Evolutionary conservation across 352 stramenopile genomes (phyloP).

Genomic region (Hyaloperonospora brassicae): DNA sequence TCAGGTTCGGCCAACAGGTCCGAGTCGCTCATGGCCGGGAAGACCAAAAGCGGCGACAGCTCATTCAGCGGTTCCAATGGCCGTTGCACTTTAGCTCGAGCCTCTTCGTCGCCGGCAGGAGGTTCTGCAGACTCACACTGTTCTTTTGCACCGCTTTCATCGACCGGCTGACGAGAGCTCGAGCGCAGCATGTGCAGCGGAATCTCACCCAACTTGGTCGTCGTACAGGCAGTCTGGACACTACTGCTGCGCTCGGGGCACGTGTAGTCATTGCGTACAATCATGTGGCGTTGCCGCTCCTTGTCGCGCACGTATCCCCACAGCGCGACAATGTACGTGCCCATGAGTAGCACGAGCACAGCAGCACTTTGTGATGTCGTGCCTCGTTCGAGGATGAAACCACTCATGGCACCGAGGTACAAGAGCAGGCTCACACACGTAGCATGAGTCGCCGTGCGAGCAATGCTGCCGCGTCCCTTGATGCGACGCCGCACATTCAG

Average conservation of each 20-base stretch:
- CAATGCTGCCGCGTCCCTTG: constrained; percentile 76
- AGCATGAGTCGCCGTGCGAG: constrained; percentile 67
- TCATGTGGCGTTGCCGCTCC: constrained; percentile 51
- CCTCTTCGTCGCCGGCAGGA: constrained; percentile 27
- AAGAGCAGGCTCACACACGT: constrained; percentile 75
- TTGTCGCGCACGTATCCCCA: constrained; percentile 85
- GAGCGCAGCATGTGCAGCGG: constrained; percentile 21
- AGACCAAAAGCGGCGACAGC: constrained; percentile 32
- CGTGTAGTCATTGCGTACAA: constrained; percentile 35
- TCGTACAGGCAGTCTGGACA: constrained; percentile 7
- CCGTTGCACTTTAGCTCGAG: constrained; percentile 8
- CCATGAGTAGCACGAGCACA: constrained; percentile 72
- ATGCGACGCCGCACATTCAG: constrained; percentile 74
- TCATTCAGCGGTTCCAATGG: constrained; percentile 24
- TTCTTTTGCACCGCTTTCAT: constrained; percentile 12
- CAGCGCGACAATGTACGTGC: constrained; percentile 70
- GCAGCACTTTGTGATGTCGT: constrained; percentile 64
- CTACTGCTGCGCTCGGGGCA: constrained; percentile 24
- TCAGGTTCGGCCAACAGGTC: constrained; percentile 20
- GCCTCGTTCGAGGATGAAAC: constrained; percentile 75
- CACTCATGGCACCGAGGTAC: constrained; percentile 76
- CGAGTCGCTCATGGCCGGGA: constrained; percentile 29
- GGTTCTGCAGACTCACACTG: constrained; percentile 20
- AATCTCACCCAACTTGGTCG: constrained; percentile 12
- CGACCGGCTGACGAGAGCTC: constrained; percentile 16